Conservation (phyloP, 495 filamentous ascomycete genomes). For the Daldinia concentrica region DNA sequence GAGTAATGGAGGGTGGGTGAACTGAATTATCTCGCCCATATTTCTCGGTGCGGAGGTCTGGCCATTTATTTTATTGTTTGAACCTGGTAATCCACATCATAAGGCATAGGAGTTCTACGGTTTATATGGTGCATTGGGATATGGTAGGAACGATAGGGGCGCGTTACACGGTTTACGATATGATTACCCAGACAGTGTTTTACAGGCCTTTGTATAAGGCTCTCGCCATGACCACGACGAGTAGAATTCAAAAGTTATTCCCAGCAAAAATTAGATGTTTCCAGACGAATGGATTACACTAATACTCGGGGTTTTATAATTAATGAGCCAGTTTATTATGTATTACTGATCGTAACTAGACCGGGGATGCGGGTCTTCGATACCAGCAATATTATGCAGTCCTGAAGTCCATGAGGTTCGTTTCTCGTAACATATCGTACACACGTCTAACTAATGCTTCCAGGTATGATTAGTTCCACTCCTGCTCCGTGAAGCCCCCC, state of each 20-base stretch:
- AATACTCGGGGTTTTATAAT: neutral
- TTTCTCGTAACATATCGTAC: neutral
- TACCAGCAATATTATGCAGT: neutral
- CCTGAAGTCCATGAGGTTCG: neutral
- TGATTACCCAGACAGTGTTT: conserved; percentile 6
- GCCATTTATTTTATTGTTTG: neutral
- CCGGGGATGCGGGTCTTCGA: neutral
- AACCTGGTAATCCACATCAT: neutral
- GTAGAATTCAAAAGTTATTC: conserved; percentile 1
- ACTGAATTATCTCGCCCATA: neutral
- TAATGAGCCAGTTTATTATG: neutral
- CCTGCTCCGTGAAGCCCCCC: neutral
- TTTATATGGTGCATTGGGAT: conserved; percentile 10
- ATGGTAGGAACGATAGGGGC: neutral
- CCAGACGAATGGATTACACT: neutral
- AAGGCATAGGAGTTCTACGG: conserved; percentile 27
- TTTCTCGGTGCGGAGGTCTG: neutral
- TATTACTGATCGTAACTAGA: conserved; percentile 1
- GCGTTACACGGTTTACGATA: conserved; percentile 5
- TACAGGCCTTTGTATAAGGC: neutral
- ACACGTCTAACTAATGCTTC: conserved; percentile 17
- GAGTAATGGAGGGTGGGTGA: neutral
- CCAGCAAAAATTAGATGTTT: neutral
- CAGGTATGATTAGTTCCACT: neutral
- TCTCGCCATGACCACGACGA: neutral